Base-by-base conservation (phyloP, 2,329 filamentous ascomycete genomes). In the Talaromyces albobiverticillius region DNA sequence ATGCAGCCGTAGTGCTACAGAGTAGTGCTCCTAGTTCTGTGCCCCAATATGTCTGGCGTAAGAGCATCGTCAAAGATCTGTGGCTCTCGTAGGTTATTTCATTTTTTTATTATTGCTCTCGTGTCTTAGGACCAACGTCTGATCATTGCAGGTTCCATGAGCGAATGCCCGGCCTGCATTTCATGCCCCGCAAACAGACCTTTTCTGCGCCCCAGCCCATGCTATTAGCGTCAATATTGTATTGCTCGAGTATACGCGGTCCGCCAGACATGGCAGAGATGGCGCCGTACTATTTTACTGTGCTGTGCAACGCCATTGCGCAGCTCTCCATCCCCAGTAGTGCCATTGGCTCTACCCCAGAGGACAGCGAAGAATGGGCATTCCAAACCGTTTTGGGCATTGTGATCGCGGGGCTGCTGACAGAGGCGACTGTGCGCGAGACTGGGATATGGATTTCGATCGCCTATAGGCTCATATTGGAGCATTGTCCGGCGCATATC, bases 371-470 rank as follows among this genome's bases (percentile, higher is more conserved):
- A 47, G 53, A 55, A 29, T 55, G 53, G 53, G 53, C 53, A 29
- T 55, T 55, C 20, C 53, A 55, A 11, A 55, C 53, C 14, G 48
- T 55, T 8, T 48, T 55, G 4, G 53, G 53, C 8, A 51, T 55
- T 38, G 53, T 55, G n/a, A 51, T 55, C 29, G 53, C 47, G 11
- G 47, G 47, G 16, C 41, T 55, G 1, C 53, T 55, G n/a, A 55
- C 47, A 10, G 53, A 55, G 22, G 53, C 48, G 11, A 51, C 47
- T 22, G 42, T 55, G 18, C 42, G 47, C n/a, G 47, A 55, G 22
- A 55, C 53, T 26, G 53, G 53, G 1, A 20, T 55, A 34, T 55
- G 53, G 53, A 55, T 55, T 42, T 55, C 53, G 18, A 51, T 55
- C 31, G 53, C 53, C 7, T 55, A 55, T 14, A 13, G 53, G 8